Evolutionary conservation across 164 flowering plant genomes (phyloP).

Genomic region (Piper longum): DNA sequence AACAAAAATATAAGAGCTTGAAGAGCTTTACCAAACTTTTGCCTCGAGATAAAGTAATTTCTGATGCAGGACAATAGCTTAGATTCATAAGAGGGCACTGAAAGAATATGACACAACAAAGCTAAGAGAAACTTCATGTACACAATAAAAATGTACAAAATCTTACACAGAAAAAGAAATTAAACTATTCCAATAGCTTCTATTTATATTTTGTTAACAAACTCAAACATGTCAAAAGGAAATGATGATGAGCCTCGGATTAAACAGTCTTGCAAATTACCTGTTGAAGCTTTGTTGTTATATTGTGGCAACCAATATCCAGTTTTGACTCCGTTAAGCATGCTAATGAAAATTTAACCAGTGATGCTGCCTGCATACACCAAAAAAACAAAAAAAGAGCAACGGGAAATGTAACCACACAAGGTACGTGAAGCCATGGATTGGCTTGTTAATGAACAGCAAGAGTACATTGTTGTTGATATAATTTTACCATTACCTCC

Average conservation of each 20-base stretch:
- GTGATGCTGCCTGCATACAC: conserved; percentile 48
- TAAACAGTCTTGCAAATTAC: conserved; percentile 19
- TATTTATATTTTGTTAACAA: neutral
- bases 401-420: neutral
- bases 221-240: neutral
- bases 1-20: neutral
- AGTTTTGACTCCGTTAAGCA: conserved; percentile 31
- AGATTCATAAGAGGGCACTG: conserved; percentile 91
- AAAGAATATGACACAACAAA: conserved; percentile 3
- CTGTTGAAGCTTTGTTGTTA: conserved; percentile 50
- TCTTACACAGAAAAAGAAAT: no score
- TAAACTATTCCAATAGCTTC: neutral
- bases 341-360: conserved; percentile 62
- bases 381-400: neutral
- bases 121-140: neutral
- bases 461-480: neutral
- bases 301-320: conserved; percentile 19
- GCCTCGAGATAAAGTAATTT: conserved; percentile 35
- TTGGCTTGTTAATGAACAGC: neutral
- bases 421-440: neutral
- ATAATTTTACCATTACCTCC: conserved; percentile 33
- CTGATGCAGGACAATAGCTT: conserved; percentile 86
- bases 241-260: neutral
- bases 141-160: no score
- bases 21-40: conserved; percentile 31